These are phyloP conservation scores for Balakata baccata DNA, from an alignment of 345 rosid species.

Conservation along the genomic window DNA sequence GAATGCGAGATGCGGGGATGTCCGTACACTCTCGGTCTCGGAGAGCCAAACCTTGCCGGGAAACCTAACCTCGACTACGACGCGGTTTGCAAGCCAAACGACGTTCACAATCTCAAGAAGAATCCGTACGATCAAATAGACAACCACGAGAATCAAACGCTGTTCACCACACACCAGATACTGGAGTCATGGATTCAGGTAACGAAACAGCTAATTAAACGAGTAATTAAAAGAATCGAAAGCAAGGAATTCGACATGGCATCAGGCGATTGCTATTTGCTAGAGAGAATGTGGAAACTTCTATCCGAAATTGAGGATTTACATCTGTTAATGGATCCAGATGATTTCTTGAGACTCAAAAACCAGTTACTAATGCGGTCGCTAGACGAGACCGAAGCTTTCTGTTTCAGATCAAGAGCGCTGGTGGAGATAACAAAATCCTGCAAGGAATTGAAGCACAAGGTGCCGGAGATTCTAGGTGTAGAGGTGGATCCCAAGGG, in stretches of 20 bases:
- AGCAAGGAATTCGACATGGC: slow-evolving; percentile 45
- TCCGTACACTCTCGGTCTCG: slow-evolving; percentile 71
- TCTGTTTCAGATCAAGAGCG: slow-evolving; percentile 77
- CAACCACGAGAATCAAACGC: slow-evolving; percentile 67
- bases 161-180: slow-evolving; percentile 68
- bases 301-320: slow-evolving; percentile 66
- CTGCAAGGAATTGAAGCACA: slow-evolving; percentile 69
- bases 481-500: slow-evolving; percentile 96
- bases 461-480: slow-evolving; percentile 60
- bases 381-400: slow-evolving; percentile 48
- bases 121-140: slow-evolving; percentile 51
- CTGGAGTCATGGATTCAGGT: slow-evolving; percentile 79
- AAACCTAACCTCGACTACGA: slow-evolving; percentile 86
- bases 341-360: slow-evolving; percentile 70
- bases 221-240: slow-evolving; percentile 46
- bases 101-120: slow-evolving; percentile 49
- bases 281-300: slow-evolving; percentile 76
- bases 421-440: slow-evolving; percentile 56
- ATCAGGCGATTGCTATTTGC: slow-evolving; percentile 51
- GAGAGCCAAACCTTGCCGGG: slow-evolving; percentile 73
- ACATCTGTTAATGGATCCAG: slow-evolving; percentile 74
- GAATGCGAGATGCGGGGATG: slow-evolving; percentile 72
- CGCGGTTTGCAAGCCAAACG: slow-evolving; percentile 64
- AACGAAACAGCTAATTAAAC: slow-evolving; percentile 41
- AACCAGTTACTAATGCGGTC: slow-evolving; percentile 51